Evolutionary conservation across 768 basidiomycete species (phyloP).

Genomic region (Dacryopinax primogenitus): DNA sequence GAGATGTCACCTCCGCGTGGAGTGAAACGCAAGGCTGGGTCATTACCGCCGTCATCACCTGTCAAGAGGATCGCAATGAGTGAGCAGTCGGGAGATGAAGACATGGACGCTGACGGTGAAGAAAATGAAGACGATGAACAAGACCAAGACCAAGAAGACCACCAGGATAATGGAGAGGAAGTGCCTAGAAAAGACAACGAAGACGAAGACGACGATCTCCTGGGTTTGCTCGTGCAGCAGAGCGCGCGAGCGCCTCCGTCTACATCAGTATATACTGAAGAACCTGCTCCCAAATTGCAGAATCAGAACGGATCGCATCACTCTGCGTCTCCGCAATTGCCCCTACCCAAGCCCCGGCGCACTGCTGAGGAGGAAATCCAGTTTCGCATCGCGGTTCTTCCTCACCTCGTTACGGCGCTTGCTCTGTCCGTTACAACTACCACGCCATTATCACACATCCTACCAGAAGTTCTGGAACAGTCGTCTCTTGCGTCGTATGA

Average conservation of each 20-base stretch:
- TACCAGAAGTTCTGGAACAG: slow-evolving; percentile 6
- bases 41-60: not conserved
- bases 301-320: not conserved
- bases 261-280: not conserved
- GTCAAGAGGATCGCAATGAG: not conserved
- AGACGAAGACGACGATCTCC: not conserved
- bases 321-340: not conserved
- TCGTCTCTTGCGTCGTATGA: not conserved
- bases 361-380: not conserved
- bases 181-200: not conserved
- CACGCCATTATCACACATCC: not conserved
- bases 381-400: not conserved
- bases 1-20: slow-evolving; percentile 5
- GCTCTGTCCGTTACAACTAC: not conserved
- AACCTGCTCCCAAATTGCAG: not conserved
- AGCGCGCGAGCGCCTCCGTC: not conserved
- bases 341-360: not conserved
- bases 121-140: not conserved
- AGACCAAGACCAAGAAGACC: not conserved
- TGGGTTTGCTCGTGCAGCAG: not conserved
- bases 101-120: slow-evolving; percentile 55
- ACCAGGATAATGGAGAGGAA: not conserved
- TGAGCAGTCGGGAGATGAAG: slow-evolving; percentile 27
- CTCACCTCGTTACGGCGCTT: not conserved
- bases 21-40: not conserved